Conservation (phyloP, 352 stramenopile species). For the Blastocystis hominis region DNA sequence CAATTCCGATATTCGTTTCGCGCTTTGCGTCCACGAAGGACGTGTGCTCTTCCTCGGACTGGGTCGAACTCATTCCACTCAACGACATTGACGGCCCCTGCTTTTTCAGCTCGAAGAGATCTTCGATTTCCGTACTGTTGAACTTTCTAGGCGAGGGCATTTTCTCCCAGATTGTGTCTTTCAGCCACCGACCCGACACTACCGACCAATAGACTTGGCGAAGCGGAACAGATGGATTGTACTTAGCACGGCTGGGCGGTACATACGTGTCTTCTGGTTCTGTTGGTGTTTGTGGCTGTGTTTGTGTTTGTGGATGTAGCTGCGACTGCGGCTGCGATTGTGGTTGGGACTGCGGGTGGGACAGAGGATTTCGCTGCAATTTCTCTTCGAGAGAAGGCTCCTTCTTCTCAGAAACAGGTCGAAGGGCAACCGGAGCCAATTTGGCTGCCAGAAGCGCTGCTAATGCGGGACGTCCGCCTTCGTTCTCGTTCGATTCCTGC, state of each 20-base stretch:
- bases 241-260: conserved; percentile 1
- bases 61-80: not conserved
- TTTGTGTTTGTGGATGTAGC: not conserved
- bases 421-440: not conserved
- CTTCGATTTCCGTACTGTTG: conserved; percentile 9
- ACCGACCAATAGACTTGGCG: conserved; percentile 24
- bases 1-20: conserved; percentile 48
- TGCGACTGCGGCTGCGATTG: not conserved
- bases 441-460: not conserved
- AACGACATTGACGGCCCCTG: not conserved
- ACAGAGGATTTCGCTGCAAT: not conserved
- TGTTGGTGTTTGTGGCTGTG: not conserved
- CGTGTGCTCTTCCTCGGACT: not conserved
- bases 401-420: not conserved
- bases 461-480: no score
- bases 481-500: no score
- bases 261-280: conserved; percentile 25
- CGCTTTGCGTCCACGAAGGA: conserved; percentile 26
- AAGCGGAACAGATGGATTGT: conserved; percentile 27
- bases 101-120: conserved; percentile 31
- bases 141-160: not conserved
- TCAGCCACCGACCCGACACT: not conserved
- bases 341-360: not conserved
- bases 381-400: not conserved
- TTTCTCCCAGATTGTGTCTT: conserved; percentile 37